Base-by-base conservation (phyloP, 2,329 filamentous ascomycete genomes). In the Cladobotryum protrusum region DNA sequence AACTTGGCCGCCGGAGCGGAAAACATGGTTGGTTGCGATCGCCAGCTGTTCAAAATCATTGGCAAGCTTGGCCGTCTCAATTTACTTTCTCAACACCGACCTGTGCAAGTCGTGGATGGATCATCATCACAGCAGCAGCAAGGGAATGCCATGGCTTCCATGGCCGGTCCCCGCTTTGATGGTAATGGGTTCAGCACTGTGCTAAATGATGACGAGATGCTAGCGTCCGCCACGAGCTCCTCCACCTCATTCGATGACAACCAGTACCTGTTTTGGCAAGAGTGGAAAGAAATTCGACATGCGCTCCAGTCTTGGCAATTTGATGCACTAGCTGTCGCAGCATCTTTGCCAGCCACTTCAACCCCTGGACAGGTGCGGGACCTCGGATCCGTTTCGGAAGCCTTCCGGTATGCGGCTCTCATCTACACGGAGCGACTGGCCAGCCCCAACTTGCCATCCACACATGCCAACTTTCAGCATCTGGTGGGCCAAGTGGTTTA, bases 401-500 rank as follows among this genome's bases (percentile, higher is more conserved):
- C 87, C 11, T 96, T 96, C 75, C 87, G 91, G 15, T 90, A 93
- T 66, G 85, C 90, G 0, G 91, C 90, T 0, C 77, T 96, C 33
- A 78, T 96, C 11, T 96, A 96, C 72, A 91, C 87, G 9, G 89
- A 95, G 71, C 86, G 91, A 4, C 81, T 96, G 19, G 89, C 87
- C 2, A 83, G 85, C 57, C 91, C 90, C 0, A 78, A 80, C 49
- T 72, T 88, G 2, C 82, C 89, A 2, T 87, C 87, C 0, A 79
- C 78, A 14, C 81, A 91, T 61, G 81, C 82, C 58, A 87, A 85
- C 63, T 90, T 96, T 68, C 89, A 95, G 66, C 85, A 83, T 56
- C 78, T 95, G 17, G 90, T 96, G 49, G 83, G 83, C 61, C 84
- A 89, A 56, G 87, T 91, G 1, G 79, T 96, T 37, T 87, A 84